Evolutionary conservation across 345 rosid species (phyloP), one percentile per base, ranked within the genome.

Genomic region (Citrus glauca): DNA sequence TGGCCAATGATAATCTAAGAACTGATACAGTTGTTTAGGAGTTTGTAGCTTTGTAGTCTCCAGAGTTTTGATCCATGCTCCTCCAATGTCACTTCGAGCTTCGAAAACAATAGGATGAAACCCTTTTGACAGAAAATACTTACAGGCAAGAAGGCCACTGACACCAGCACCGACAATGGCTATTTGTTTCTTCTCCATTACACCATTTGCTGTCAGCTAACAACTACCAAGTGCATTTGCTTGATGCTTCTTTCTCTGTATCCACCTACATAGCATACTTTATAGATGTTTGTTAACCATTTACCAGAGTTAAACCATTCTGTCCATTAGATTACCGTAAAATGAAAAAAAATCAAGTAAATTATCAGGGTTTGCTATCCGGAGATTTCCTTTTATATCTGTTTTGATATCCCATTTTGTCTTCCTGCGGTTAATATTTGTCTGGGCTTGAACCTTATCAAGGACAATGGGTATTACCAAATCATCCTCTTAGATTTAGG

Each of bases 1-100:
- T 0, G 91, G 91, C 91, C 89, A 88, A 2, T 88, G 86, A 71
- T 81, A 84, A 82, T 88, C 90, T 4, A 89, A 84, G 82, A 82
- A 85, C 77, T 66, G 82, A 76, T 72, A 85, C 6, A 56, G 1
- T 6, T n/a, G 9, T 69, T 33, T 79, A 0, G 86, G 83, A 16
- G 85, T 77, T 60, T 86, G 88, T 61, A 86, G 85, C 83, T 28
- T 81, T 2, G 88, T 86, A 45, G 76, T 78, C 71, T 77, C 71
- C 20, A 86, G 5, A 9, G 86, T 80, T 73, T 79, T 77, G 25
- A 80, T 77, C 88, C 88, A 86, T 35, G 79, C 80, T 4, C 88
- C 88, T 40, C 86, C 89, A 13, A 75, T 38, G 60, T 65, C 40
- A 33, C 56, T 38, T 48, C 32, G 73, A 37, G 86, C 62, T 42